phyloP scores from a whole-genome alignment of 1,284 basidiomycete genomes.

The Heliocybe sulcata region DNA sequence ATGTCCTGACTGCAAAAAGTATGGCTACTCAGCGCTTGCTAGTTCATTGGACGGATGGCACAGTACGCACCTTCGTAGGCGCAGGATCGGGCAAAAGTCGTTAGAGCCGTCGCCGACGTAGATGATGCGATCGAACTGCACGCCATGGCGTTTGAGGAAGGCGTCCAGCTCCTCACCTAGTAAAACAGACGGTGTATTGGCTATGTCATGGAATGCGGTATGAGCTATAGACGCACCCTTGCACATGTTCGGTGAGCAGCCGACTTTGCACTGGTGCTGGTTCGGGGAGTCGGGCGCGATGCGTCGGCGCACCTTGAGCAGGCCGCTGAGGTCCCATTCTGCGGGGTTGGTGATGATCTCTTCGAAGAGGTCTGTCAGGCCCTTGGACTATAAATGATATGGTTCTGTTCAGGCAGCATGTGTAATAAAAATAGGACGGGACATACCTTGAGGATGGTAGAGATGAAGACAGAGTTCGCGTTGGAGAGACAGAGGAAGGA shows the following conservation, averaged over 20 bases:
- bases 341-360: slow-evolving; percentile 94
- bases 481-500: slow-evolving; percentile 92
- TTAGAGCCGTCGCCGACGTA: slow-evolving; percentile 96
- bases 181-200: no score
- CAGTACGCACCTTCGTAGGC: slow-evolving; percentile 56
- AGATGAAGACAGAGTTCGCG: slow-evolving; percentile 89
- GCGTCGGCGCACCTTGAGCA: slow-evolving; percentile 73
- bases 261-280: slow-evolving; percentile 83
- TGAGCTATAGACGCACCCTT: slow-evolving; percentile 80
- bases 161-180: slow-evolving; percentile 85
- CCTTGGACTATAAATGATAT: slow-evolving; percentile 50
- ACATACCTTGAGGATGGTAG: slow-evolving; percentile 76
- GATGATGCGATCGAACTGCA: slow-evolving; percentile 72
- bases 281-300: slow-evolving; percentile 62
- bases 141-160: slow-evolving; percentile 67
- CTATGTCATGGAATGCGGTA: no score
- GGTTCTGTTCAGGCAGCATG: background rate
- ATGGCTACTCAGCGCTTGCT: background rate
- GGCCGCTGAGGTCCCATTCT: slow-evolving; percentile 66
- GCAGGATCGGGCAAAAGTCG: slow-evolving; percentile 90
- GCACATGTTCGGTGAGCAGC: slow-evolving; percentile 97
- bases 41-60: no score
- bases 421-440: background rate
- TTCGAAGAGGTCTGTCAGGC: slow-evolving; percentile 67
- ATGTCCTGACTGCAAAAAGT: slow-evolving; percentile 55